Base-by-base conservation (phyloP, 495 filamentous ascomycete species). In the Penicillium robsamsonii region DNA sequence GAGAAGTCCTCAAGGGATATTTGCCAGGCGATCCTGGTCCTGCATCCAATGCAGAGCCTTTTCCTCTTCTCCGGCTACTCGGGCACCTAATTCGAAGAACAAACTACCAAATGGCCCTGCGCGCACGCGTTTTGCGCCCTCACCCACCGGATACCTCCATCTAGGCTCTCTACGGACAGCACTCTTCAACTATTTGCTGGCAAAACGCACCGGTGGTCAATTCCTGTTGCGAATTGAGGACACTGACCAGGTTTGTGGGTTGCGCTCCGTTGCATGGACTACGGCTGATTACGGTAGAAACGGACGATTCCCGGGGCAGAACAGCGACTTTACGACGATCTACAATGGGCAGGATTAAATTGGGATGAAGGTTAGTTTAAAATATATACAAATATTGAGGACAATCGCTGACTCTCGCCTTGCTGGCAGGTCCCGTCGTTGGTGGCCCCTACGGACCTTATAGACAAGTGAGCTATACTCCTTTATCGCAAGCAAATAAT, bases 151-250 rank as follows among this genome's bases (percentile, higher is more conserved):
- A 17, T 90, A 91, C 69, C 79, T 97, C 17, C 94, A 98, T 72
- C 80, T 98, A 33, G 94, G 94, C 31, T 94, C 90, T 10, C 70
- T 98, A 48, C 79, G 94, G 56, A 98, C 94, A 2, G 95, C 95
- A 0, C 69, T 98, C 18, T 97, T 87, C 79, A 97, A 94, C 67
- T 97, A 91, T 57, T 77, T 98, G 2, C 79, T 93, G 30, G 94
- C 94, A 12, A 92, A 86, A 68, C 80, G 84, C 9, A 96, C 94
- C 1, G 88, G 88, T 5, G 94, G 94, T n/a, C 87, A 97, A 72
- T 97, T 98, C 61, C 63, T 98, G 4, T 72, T 98, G 30, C 84
- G 94, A 47, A 84, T 98, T 59, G 94, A 98, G 77, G 94, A 98
- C 67, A 98, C 94, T 35, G 94, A 98, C 75, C 86, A 90, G 82